Base-by-base conservation (phyloP, 805 yeast genomes). In the Starmera dryadoides region DNA sequence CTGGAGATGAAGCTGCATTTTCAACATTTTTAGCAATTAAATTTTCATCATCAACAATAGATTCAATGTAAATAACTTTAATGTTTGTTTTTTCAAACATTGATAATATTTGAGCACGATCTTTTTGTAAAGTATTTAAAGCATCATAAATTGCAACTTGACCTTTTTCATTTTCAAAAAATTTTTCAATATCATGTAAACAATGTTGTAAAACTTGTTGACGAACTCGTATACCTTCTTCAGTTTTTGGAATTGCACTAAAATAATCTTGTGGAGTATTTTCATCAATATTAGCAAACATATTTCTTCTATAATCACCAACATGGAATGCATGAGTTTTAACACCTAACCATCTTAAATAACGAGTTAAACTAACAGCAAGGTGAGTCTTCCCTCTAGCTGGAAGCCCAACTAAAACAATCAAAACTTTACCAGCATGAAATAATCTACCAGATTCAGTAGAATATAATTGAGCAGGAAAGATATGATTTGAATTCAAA, bases 111-210 rank as follows among this genome's bases (percentile, higher is more conserved):
- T 71, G 73, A 7, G 68, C 51, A 49, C 99, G 71, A 48, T 81
- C 83, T 37, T 71, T 69, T 17, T 81, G 76, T 35, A 82, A 64
- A 6, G 93, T 95, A 58, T 93, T 93, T 37, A 93, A 84, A 0
- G 98, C 98, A 61, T 93, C 99, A 60, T 86, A 93, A 18, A 93
- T 86, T 5, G 95, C 98, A 25, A 93, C 86, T 63, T 93, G 98
- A 10, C 98, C 98, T 53, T 77, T 77, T 45, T 81, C 86, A 22
- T 73, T 72, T 45, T 75, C 73, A 59, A 86, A 87, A 52, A 85
- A 88, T 19, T 68, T 64, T 40, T 73, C 56, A 58, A 91, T 79
- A 55, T 87, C 97, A 35, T 63, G 63, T 30, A 84, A 58, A 49
- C 94, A 86, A 30, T 75, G 71, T 34, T 73, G 66, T 32, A 82